Percentiles rank a stretch among this genome's conserved stretches.
These are phyloP conservation scores for Podospora appendiculata DNA, from an alignment of 495 filamentous ascomycete genomes.

Conservation along the genomic window DNA sequence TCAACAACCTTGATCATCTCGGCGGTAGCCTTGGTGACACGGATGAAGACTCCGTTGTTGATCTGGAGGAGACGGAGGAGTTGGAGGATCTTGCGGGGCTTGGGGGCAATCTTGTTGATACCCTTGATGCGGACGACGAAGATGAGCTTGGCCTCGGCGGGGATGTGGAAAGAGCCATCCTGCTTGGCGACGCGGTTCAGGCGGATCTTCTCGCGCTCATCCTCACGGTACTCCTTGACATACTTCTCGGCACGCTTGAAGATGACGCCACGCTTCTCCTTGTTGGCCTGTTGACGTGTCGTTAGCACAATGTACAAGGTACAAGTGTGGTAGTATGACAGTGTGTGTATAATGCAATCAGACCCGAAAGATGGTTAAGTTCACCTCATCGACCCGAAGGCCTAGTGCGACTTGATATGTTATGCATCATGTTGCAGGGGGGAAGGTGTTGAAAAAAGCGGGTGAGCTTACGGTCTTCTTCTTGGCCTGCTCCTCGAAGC, in stretches of 20 bases:
- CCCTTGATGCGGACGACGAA: conserved; percentile 99
- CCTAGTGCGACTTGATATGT: conserved; percentile 79
- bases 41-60: conserved; percentile 99
- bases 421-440: conserved; percentile 47
- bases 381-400: conserved; percentile 85
- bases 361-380: conserved; percentile 99
- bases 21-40: conserved; percentile 91
- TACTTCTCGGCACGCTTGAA: conserved; percentile 99
- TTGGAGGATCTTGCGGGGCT: conserved; percentile 99
- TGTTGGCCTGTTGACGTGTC: conserved; percentile 60
- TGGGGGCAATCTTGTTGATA: conserved; percentile 99
- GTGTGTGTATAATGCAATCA: conserved; percentile 37
- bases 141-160: conserved; percentile 91
- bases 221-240: conserved; percentile 97
- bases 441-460: conserved; percentile 17
- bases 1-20: conserved; percentile 98
- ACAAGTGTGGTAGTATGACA: conserved; percentile 4
- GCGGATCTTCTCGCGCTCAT: conserved; percentile 96
- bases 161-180: conserved; percentile 87
- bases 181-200: conserved; percentile 81
- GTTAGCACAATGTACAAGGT: conserved; percentile 30
- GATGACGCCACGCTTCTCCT: conserved; percentile 94
- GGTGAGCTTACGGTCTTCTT: conserved; percentile 74
- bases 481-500: conserved; percentile 68
- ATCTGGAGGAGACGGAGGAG: conserved; percentile 98